These are phyloP conservation scores for Gnetum montanum DNA, from an alignment of 75 land plant species.

Conservation along the genomic window DNA sequence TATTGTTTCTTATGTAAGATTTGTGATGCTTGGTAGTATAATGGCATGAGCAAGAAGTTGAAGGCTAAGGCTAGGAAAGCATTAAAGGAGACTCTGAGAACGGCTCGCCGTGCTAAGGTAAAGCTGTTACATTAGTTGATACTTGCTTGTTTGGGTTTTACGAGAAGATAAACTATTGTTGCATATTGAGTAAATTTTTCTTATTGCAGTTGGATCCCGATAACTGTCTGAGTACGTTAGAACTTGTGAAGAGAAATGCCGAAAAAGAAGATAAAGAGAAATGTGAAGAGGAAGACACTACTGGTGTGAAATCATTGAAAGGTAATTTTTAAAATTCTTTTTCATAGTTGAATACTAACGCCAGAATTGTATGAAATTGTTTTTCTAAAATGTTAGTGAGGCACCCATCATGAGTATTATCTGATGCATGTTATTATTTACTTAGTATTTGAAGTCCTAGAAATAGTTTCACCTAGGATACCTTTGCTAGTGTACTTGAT, in stretches of 20 bases:
- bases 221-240: slow-evolving; percentile 21
- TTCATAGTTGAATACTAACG: too few species aligned
- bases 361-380: too few species aligned
- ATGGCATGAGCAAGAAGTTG: slow-evolving; percentile 65
- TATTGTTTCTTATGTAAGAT: slow-evolving; percentile 5
- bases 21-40: slow-evolving; percentile 41
- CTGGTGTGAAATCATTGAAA: neutral
- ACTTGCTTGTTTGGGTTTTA: neutral
- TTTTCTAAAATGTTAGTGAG: too few species aligned
- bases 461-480: too few species aligned
- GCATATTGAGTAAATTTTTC: too few species aligned
- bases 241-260: slow-evolving; percentile 20
- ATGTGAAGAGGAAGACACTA: slow-evolving; percentile 7
- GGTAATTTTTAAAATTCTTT: neutral
- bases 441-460: too few species aligned
- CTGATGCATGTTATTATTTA: too few species aligned
- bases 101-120: slow-evolving; percentile 59
- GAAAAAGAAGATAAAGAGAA: slow-evolving; percentile 7
- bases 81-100: slow-evolving; percentile 51
- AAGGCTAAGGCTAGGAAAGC: slow-evolving; percentile 47
- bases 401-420: too few species aligned
- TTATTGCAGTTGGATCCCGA: slow-evolving; percentile 36
- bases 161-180: too few species aligned
- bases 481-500: too few species aligned
- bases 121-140: slow-evolving; percentile 4